These are phyloP conservation scores for Euphorbia tirucalli DNA, from an alignment of 345 rosid genomes.

Conservation along the genomic window DNA sequence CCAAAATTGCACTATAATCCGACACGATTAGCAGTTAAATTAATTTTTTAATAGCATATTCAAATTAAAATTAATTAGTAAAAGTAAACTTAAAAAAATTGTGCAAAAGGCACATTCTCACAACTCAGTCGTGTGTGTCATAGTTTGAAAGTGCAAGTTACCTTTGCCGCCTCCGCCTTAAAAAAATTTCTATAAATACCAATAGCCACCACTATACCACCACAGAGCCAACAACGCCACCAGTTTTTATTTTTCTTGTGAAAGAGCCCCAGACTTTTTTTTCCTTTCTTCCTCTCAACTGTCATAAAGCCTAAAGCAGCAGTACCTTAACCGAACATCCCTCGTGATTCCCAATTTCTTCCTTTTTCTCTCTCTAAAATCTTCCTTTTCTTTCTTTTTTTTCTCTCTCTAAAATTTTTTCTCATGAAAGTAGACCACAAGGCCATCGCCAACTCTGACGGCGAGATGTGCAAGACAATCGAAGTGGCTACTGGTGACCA, in stretches of 20 bases:
- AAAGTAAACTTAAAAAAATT: background rate
- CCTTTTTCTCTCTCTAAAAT: background rate
- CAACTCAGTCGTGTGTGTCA: background rate
- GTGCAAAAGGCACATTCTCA: background rate
- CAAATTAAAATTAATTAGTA: background rate
- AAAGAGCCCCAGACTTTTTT: background rate
- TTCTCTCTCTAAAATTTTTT: background rate
- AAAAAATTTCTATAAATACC: constrained; percentile 16
- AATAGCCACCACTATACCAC: background rate
- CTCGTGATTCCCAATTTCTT: constrained; percentile 17
- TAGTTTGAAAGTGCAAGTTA: background rate
- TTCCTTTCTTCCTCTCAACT: background rate
- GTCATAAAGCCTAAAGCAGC: constrained; percentile 10
- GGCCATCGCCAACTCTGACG: background rate
- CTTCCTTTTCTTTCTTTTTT: background rate
- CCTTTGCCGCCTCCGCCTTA: background rate
- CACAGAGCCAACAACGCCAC: background rate
- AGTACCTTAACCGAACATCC: constrained; percentile 14
- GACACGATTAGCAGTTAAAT: too few relatives aligned
- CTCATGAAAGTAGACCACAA: constrained; percentile 22
- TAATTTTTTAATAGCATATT: too few relatives aligned
- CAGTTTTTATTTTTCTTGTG: background rate
- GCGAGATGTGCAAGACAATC: constrained; percentile 43
- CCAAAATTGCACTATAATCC: too few relatives aligned
- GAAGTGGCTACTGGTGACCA: constrained; percentile 54